A percentile compares a stretch with the other conserved stretches of the same genome.
phyloP scores from a whole-genome alignment of 257 asterid species.

The Primulina huaijiensis region DNA sequence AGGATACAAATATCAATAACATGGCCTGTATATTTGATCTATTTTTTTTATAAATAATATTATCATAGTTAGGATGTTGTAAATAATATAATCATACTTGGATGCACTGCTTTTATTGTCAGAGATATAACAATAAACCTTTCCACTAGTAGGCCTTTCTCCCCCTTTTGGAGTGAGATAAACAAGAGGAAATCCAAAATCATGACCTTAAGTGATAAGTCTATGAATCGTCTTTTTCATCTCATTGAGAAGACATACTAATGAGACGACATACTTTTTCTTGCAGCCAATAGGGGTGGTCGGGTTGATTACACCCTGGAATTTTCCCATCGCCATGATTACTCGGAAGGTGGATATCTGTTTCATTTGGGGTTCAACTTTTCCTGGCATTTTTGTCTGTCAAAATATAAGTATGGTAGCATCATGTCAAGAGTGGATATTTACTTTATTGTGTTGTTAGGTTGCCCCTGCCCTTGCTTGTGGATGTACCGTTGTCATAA shows the following conservation, averaged over 20 bases:
- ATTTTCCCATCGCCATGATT: slow-evolving; percentile 97
- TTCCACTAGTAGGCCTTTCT: neutral
- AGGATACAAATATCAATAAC: neutral
- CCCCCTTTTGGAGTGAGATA: neutral
- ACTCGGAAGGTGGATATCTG: slow-evolving; percentile 70
- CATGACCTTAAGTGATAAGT: too few relatives aligned
- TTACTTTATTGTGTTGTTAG: slow-evolving; percentile 41
- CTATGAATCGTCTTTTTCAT: too few relatives aligned
- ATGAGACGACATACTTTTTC: slow-evolving; percentile 3
- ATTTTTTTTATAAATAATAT: too few relatives aligned
- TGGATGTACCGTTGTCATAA: slow-evolving; percentile 92
- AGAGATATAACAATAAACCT: neutral
- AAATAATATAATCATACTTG: neutral
- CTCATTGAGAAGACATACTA: too few relatives aligned
- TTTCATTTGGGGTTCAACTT: slow-evolving; percentile 9
- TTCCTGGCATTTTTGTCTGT: slow-evolving; percentile 13
- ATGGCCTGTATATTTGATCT: neutral
- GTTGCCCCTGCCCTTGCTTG: slow-evolving; percentile 98
- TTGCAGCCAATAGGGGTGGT: slow-evolving; percentile 98
- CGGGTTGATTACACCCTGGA: slow-evolving; percentile 97
- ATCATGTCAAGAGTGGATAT: slow-evolving; percentile 13
- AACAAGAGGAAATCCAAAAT: neutral
- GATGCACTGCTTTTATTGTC: neutral
- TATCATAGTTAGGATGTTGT: too few relatives aligned
- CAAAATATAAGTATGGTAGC: slow-evolving; percentile 11